A percentile compares a stretch with the other conserved stretches of the same genome.
phyloP scores from a whole-genome alignment of 805 yeast species.

The Candida arabinofermentans region DNA sequence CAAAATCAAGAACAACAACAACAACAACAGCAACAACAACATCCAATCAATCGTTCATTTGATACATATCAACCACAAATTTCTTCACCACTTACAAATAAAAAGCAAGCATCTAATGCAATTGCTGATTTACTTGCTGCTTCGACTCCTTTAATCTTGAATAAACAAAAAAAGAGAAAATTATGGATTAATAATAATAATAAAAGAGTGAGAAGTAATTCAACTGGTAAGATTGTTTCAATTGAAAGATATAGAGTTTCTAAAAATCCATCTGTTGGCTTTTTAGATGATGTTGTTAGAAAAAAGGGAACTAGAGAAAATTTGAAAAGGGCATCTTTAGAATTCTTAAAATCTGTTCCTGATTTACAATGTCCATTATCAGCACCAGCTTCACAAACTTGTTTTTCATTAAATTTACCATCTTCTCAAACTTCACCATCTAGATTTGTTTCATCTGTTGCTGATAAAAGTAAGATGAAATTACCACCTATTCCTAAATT shows the following conservation, averaged over 20 bases:
- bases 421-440: conserved; percentile 26
- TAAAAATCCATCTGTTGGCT: conserved; percentile 9
- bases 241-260: neutral
- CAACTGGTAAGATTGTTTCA: neutral
- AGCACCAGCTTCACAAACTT: conserved; percentile 19
- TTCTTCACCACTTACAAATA: conserved; percentile 14
- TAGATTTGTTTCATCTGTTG: conserved; percentile 17
- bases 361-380: conserved; percentile 11
- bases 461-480: conserved; percentile 13
- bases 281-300: conserved; percentile 25
- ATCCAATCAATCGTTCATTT: neutral
- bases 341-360: conserved; percentile 16
- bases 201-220: conserved; percentile 1
- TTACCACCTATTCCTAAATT: conserved; percentile 29
- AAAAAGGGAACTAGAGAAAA: conserved; percentile 26
- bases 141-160: conserved; percentile 24
- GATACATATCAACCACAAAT: conserved; percentile 2
- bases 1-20: conserved; percentile 1
- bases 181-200: neutral
- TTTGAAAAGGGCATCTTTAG: conserved; percentile 24
- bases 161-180: conserved; percentile 4
- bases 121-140: conserved; percentile 34
- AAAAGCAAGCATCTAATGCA: conserved; percentile 24
- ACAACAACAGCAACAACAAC: neutral
- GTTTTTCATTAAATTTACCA: conserved; percentile 6